A percentile compares a stretch with the other conserved stretches of the same genome.
Conservation (phyloP, 768 basidiomycete species). For the Punctularia strigosozonata region DNA sequence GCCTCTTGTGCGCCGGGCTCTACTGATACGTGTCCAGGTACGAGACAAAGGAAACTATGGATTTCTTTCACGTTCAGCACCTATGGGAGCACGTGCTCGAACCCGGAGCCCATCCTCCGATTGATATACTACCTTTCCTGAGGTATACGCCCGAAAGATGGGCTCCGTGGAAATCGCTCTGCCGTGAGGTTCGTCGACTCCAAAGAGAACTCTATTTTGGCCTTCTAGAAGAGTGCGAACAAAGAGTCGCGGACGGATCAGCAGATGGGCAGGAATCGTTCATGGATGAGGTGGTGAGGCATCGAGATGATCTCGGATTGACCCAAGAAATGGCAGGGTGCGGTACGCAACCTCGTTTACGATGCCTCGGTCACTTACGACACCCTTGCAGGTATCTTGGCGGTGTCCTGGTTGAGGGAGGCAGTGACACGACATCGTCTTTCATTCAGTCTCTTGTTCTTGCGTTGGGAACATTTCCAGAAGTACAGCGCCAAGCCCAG, state of each 20-base stretch:
- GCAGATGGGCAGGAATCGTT: slow-evolving; percentile 16
- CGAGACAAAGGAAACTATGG: slow-evolving; percentile 13
- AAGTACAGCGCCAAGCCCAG: slow-evolving; percentile 14
- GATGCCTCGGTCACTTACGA: no score
- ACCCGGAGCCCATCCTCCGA: slow-evolving; percentile 23
- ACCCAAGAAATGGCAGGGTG: slow-evolving; percentile 15
- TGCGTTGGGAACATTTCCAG: slow-evolving; percentile 9
- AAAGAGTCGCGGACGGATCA: slow-evolving; percentile 13
- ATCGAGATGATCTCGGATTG: slow-evolving; percentile 14
- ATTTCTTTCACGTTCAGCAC: slow-evolving; percentile 17
- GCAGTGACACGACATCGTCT: slow-evolving; percentile 8
- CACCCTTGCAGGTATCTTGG: not conserved
- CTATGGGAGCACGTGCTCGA: slow-evolving; percentile 17
- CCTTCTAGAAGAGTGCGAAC: slow-evolving; percentile 15
- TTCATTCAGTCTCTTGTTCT: slow-evolving; percentile 8
- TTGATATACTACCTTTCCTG: slow-evolving; percentile 22
- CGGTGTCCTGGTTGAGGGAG: slow-evolving; percentile 8
- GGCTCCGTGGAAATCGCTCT: slow-evolving; percentile 22
- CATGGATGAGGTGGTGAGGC: slow-evolving; percentile 19
- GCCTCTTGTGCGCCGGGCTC: no score
- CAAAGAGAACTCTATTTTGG: slow-evolving; percentile 21
- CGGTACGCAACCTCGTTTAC: no score
- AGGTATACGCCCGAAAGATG: slow-evolving; percentile 21
- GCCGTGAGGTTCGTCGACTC: slow-evolving; percentile 10
- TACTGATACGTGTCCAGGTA: no score